These are phyloP conservation scores for Scleroderma citrinum DNA, from an alignment of 768 basidiomycete genomes.

Conservation along the genomic window DNA sequence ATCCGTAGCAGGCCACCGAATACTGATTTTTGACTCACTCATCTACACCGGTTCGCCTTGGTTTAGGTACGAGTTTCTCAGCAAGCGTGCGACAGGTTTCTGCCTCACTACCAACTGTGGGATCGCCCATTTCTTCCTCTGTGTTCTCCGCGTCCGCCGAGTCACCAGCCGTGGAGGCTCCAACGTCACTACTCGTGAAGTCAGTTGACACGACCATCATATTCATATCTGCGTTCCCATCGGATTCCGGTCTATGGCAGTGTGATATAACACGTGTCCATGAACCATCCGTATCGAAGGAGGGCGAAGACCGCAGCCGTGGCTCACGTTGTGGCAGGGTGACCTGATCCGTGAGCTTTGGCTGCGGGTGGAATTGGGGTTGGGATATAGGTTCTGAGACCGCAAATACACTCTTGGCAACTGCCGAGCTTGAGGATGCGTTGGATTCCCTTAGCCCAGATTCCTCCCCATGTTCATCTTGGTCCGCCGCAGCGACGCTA, in stretches of 20 bases:
- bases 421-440: neutral
- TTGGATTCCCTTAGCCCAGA: neutral
- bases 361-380: neutral
- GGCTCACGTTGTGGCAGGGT: slow-evolving; percentile 23
- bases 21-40: slow-evolving; percentile 43
- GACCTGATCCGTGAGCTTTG: slow-evolving; percentile 6
- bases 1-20: neutral
- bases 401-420: slow-evolving; percentile 26
- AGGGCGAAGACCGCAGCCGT: slow-evolving; percentile 12
- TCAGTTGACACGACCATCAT: slow-evolving; percentile 25
- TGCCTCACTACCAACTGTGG: slow-evolving; percentile 33
- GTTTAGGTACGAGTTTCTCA: slow-evolving; percentile 59
- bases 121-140: slow-evolving; percentile 20
- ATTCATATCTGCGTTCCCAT: slow-evolving; percentile 4
- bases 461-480: neutral
- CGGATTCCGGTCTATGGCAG: slow-evolving; percentile 13
- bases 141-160: slow-evolving; percentile 32
- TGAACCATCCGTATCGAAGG: slow-evolving; percentile 49
- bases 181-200: slow-evolving; percentile 44
- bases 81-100: slow-evolving; percentile 42
- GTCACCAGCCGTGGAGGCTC: slow-evolving; percentile 43
- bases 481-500: slow-evolving; percentile 16
- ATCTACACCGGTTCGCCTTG: slow-evolving; percentile 60
- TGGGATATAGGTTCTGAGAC: neutral
- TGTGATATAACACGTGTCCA: slow-evolving; percentile 68